A percentile compares a stretch with the other conserved stretches of the same genome.
These are phyloP conservation scores for Logfia minima DNA, from an alignment of 129 eudicot species.

Conservation along the genomic window DNA sequence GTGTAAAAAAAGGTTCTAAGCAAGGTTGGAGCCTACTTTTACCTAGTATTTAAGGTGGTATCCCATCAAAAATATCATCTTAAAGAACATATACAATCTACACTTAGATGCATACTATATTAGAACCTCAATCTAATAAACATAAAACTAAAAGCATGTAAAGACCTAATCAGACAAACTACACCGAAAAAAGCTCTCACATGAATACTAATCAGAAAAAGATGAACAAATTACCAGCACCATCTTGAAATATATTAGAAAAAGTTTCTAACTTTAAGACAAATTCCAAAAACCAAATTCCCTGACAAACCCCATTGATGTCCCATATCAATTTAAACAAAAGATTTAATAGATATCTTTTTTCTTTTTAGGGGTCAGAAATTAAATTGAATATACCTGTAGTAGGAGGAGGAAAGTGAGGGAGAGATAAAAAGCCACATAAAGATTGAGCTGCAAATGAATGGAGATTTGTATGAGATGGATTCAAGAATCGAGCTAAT, in stretches of 20 bases:
- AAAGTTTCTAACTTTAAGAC: background rate
- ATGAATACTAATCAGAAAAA: background rate
- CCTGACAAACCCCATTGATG: background rate
- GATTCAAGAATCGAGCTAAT: constrained; percentile 56
- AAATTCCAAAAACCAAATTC: background rate
- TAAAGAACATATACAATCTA: background rate
- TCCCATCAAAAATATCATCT: background rate
- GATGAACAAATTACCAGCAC: background rate
- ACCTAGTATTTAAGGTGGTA: background rate
- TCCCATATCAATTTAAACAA: background rate
- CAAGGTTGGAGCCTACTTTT: background rate
- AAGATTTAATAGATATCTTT: background rate
- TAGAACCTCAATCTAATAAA: no score
- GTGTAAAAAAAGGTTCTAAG: background rate
- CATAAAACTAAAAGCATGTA: background rate
- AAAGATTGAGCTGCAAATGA: constrained; percentile 66
- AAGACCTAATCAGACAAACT: background rate
- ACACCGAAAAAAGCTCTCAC: background rate
- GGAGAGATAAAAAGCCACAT: constrained; percentile 87
- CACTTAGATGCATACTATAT: background rate
- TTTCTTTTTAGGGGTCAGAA: background rate
- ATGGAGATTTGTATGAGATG: constrained; percentile 66
- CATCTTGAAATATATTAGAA: background rate
- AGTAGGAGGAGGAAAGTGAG: constrained; percentile 64
- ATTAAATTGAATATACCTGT: background rate